Conservation (phyloP, 208 protist genomes). For the Trichomonas gallinae region DNA sequence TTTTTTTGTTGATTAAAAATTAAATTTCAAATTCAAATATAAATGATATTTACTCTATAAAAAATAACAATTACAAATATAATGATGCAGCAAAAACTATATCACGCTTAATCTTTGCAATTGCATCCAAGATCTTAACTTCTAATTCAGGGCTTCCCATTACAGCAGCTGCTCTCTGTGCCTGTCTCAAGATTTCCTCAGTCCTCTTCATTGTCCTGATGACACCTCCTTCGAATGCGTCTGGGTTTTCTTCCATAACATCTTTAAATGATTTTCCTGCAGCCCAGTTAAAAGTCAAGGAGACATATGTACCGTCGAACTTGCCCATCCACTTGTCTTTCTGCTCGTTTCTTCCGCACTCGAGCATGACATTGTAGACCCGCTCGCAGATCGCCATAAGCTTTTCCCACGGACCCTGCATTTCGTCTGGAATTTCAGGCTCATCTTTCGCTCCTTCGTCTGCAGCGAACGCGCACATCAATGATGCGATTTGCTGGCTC, state of each 20-base stretch:
- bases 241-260: background rate
- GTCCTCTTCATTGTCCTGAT: conserved; percentile 14
- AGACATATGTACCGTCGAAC: background rate
- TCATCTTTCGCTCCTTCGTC: background rate
- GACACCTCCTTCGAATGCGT: background rate
- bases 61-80: conserved; percentile 56
- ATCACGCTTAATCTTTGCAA: conserved; percentile 85
- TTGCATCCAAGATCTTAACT: conserved; percentile 82
- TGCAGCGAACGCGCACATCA: conserved; percentile 17
- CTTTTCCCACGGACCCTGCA: background rate
- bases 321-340: background rate
- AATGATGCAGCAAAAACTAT: conserved; percentile 97
- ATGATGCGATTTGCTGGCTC: conserved; percentile 7
- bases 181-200: conserved; percentile 78
- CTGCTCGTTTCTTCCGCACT: background rate
- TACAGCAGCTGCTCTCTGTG: conserved; percentile 71
- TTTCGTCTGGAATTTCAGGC: background rate
- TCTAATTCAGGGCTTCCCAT: conserved; percentile 94
- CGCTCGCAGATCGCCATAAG: background rate
- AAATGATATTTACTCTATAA: too few relatives aligned
- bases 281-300: background rate
- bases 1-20: too few relatives aligned
- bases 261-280: background rate
- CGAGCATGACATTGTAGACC: background rate
- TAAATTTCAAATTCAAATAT: too few relatives aligned